These are phyloP conservation scores for Solanum rostratum DNA, from an alignment of 257 asterid genomes.

Conservation along the genomic window DNA sequence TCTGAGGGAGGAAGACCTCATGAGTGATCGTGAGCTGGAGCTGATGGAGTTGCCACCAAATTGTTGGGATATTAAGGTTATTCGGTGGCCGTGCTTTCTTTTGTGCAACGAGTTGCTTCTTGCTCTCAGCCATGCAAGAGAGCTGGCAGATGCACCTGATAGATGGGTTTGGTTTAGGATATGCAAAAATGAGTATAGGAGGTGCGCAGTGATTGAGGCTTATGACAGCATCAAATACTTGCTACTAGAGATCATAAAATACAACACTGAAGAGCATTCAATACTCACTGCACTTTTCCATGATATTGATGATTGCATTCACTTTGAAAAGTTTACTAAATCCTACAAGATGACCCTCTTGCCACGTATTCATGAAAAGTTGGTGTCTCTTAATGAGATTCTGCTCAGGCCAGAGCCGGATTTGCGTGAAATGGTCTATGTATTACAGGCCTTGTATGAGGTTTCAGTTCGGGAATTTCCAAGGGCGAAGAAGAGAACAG, in stretches of 20 bases:
- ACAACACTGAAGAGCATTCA: conserved; percentile 56
- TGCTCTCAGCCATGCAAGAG: conserved; percentile 67
- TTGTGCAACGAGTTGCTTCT: conserved; percentile 76
- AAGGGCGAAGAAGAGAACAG: conserved; percentile 41
- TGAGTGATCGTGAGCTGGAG: conserved; percentile 71
- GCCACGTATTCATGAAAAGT: conserved; percentile 47
- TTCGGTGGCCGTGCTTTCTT: conserved; percentile 89
- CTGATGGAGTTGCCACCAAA: conserved; percentile 84
- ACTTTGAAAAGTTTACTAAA: conserved; percentile 48
- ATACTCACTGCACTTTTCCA: conserved; percentile 46
- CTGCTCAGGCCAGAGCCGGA: conserved; percentile 46
- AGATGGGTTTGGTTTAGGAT: conserved; percentile 65
- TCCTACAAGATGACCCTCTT: conserved; percentile 37
- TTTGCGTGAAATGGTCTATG: conserved; percentile 43
- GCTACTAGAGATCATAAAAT: conserved; percentile 57
- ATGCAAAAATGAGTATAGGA: conserved; percentile 72
- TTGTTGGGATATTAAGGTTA: conserved; percentile 81
- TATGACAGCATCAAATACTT: conserved; percentile 70
- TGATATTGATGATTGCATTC: conserved; percentile 45
- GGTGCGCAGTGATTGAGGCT: conserved; percentile 87
- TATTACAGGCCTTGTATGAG: conserved; percentile 79
- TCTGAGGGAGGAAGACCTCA: conserved; percentile 76
- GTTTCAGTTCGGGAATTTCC: conserved; percentile 59
- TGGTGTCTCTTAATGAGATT: conserved; percentile 45
- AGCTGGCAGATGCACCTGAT: conserved; percentile 48